These are phyloP conservation scores for Gynandropsis gynandra DNA, from an alignment of 345 rosid genomes.

Conservation along the genomic window DNA sequence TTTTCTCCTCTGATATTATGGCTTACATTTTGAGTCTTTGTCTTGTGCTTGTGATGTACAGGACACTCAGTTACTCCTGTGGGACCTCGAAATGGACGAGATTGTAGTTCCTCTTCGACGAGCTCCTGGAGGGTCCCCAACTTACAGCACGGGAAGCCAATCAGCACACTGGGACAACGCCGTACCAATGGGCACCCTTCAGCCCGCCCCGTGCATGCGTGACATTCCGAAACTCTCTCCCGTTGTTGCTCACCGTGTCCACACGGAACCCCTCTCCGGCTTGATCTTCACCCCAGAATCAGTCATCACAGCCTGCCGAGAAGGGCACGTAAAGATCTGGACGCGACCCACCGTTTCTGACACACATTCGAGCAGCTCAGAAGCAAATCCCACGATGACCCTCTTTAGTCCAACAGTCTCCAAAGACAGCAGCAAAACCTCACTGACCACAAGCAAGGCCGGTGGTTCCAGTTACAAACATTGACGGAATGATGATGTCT, in stretches of 20 bases:
- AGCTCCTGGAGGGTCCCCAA: slow-evolving; percentile 91
- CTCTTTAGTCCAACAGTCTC: slow-evolving; percentile 46
- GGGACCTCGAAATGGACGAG: slow-evolving; percentile 99
- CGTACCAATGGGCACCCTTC: slow-evolving; percentile 69
- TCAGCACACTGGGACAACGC: slow-evolving; percentile 95
- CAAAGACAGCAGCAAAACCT: slow-evolving; percentile 32
- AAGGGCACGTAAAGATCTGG: slow-evolving; percentile 96
- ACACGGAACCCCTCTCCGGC: slow-evolving; percentile 92
- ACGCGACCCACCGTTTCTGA: slow-evolving; percentile 68
- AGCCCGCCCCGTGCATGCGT: slow-evolving; percentile 89
- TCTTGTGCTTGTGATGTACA: slow-evolving; percentile 25
- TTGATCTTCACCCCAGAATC: slow-evolving; percentile 85
- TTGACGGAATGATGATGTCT: too few species aligned
- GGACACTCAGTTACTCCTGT: slow-evolving; percentile 92
- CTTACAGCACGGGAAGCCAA: slow-evolving; percentile 93
- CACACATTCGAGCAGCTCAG: slow-evolving; percentile 40
- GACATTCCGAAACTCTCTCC: slow-evolving; percentile 95
- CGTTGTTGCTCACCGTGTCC: slow-evolving; percentile 78
- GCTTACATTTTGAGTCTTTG: slow-evolving; percentile 2
- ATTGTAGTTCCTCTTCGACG: slow-evolving; percentile 93
- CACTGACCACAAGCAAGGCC: slow-evolving; percentile 14
- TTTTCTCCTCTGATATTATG: slow-evolving; percentile 9
- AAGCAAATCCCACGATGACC: slow-evolving; percentile 28
- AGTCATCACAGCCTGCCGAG: slow-evolving; percentile 78
- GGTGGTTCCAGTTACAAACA: slow-evolving; percentile 19